Conservation (phyloP, 371 early-diverging fungal genomes). For the Syncephalastrum monosporum region DNA sequence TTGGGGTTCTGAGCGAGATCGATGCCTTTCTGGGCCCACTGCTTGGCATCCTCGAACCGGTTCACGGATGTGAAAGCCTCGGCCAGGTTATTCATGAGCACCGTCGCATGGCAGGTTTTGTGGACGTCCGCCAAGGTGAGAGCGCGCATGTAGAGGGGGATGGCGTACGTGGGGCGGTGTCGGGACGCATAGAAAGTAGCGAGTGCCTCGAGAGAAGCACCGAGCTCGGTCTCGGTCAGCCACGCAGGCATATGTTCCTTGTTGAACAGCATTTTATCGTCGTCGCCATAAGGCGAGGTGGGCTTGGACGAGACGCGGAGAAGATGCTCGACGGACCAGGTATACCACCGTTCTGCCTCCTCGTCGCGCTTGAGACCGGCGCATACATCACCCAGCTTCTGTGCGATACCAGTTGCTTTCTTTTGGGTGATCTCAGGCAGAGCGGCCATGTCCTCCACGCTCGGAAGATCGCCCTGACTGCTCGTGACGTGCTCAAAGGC, state of each 20-base stretch:
- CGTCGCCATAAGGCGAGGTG: constrained; percentile 32
- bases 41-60: constrained; percentile 52
- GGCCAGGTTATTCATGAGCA: constrained; percentile 64
- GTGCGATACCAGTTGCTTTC: constrained; percentile 56
- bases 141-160: constrained; percentile 62
- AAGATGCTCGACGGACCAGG: constrained; percentile 64
- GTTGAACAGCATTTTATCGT: constrained; percentile 41
- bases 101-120: constrained; percentile 45
- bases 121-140: constrained; percentile 41
- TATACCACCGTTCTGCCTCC: constrained; percentile 61
- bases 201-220: constrained; percentile 58
- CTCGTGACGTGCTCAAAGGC: constrained; percentile 22
- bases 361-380: constrained; percentile 44
- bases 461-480: too few species aligned
- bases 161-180: constrained; percentile 53
- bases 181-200: constrained; percentile 57
- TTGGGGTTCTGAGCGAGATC: constrained; percentile 54
- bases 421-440: constrained; percentile 30
- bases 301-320: constrained; percentile 27
- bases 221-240: constrained; percentile 59
- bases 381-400: constrained; percentile 61
- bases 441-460: constrained; percentile 4
- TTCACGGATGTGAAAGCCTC: constrained; percentile 56
- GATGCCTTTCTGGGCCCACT: constrained; percentile 61
- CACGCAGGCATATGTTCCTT: constrained; percentile 60